Conservation (phyloP, 148 eudicot genomes). For the Vaccinium darrowii region DNA sequence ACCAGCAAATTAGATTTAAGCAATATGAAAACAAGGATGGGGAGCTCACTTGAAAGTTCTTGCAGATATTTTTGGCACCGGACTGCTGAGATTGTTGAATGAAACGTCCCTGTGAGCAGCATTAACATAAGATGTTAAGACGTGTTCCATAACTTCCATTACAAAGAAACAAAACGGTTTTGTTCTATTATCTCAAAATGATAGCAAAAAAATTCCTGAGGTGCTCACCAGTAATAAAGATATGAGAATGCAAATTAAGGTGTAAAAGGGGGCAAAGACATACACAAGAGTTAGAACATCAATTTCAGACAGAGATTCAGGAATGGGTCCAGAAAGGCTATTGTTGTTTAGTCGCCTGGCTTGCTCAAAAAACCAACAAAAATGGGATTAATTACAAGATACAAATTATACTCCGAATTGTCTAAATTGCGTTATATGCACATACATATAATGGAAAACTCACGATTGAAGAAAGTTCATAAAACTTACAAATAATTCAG, state of each 20-base stretch:
- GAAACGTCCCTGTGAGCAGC: slow-evolving; percentile 67
- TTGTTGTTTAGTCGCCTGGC: slow-evolving; percentile 89
- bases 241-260: not conserved
- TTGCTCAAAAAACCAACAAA: slow-evolving; percentile 31
- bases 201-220: not conserved
- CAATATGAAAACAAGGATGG: not conserved
- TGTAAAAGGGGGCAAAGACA: slow-evolving; percentile 23
- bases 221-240: not conserved
- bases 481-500: slow-evolving; percentile 79
- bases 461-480: not conserved
- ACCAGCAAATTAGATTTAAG: not conserved
- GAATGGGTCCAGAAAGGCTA: slow-evolving; percentile 70
- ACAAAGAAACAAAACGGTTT: not conserved
- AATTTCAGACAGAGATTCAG: slow-evolving; percentile 56
- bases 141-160: not conserved
- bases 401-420: not conserved
- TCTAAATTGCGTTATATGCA: not conserved
- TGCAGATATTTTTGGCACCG: slow-evolving; percentile 73
- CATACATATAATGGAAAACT: not conserved
- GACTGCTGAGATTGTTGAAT: slow-evolving; percentile 83
- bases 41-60: slow-evolving; percentile 69
- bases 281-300: slow-evolving; percentile 83
- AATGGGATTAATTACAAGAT: slow-evolving; percentile 8
- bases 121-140: slow-evolving; percentile 1
- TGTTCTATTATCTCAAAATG: not conserved